Evolutionary conservation across 2,329 filamentous ascomycete species (phyloP).

Genomic region (Exophiala spinifera): DNA sequence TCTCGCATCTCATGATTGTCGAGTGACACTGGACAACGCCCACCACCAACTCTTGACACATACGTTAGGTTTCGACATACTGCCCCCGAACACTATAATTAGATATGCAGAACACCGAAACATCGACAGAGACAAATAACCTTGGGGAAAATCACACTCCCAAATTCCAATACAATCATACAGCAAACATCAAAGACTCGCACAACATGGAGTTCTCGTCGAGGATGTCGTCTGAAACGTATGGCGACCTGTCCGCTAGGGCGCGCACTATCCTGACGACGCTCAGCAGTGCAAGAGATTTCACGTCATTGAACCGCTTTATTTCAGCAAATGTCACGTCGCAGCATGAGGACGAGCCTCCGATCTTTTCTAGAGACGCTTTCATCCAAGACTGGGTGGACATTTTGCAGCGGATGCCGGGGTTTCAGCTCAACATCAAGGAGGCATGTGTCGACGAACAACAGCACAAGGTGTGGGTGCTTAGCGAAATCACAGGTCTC

Average conservation of each 20-base stretch:
- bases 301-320: not conserved
- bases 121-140: no score
- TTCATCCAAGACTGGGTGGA: not conserved
- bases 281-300: not conserved
- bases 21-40: not conserved
- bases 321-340: not conserved
- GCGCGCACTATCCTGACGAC: not conserved
- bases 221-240: not conserved
- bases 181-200: not conserved
- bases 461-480: conserved; percentile 17
- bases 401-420: conserved; percentile 3
- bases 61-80: not conserved
- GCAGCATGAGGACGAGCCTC: not conserved
- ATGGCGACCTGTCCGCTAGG: not conserved
- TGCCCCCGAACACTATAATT: no score
- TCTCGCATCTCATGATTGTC: not conserved
- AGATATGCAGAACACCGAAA: no score
- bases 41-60: not conserved
- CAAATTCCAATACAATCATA: not conserved
- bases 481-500: conserved; percentile 14
- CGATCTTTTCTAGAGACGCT: not conserved
- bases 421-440: conserved; percentile 6
- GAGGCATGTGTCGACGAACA: conserved; percentile 16
- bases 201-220: not conserved
- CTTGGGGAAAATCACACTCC: no score